phyloP scores from a whole-genome alignment of 2,329 filamentous ascomycete genomes.

The Colletotrichum incanum region DNA sequence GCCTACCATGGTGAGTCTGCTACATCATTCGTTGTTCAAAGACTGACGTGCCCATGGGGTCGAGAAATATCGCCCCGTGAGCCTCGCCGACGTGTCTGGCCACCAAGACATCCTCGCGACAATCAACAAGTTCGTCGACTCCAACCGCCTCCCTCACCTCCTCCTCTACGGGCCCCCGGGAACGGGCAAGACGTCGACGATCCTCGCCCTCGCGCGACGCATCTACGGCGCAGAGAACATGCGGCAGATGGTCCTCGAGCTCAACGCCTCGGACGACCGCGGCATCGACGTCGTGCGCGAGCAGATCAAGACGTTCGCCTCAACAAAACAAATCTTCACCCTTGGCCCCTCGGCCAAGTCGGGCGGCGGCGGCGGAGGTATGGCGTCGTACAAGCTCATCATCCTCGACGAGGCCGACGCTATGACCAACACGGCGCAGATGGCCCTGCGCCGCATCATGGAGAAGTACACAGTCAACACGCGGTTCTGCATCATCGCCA shows the following conservation, averaged over 20 bases:
- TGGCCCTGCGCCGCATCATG: slow-evolving; percentile 97
- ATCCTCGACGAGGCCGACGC: slow-evolving; percentile 99
- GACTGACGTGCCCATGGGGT: slow-evolving; percentile 72
- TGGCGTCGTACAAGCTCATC: slow-evolving; percentile 93
- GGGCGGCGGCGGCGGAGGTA: slow-evolving; percentile 55
- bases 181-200: slow-evolving; percentile 97
- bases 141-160: slow-evolving; percentile 94
- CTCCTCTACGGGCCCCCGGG: slow-evolving; percentile 97
- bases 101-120: slow-evolving; percentile 98
- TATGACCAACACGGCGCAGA: slow-evolving; percentile 99
- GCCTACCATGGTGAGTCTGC: slow-evolving; percentile 83
- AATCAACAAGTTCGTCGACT: slow-evolving; percentile 97
- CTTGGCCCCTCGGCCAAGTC: slow-evolving; percentile 70
- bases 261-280: slow-evolving; percentile 97
- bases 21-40: neutral
- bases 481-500: slow-evolving; percentile 97
- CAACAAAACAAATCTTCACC: slow-evolving; percentile 96
- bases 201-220: slow-evolving; percentile 90
- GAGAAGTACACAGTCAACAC: slow-evolving; percentile 99
- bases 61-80: slow-evolving; percentile 94
- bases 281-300: slow-evolving; percentile 98
- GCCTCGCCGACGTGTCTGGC: slow-evolving; percentile 92
- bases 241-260: slow-evolving; percentile 97
- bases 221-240: slow-evolving; percentile 95
- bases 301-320: slow-evolving; percentile 99